A percentile compares a stretch with the other conserved stretches of the same genome.
Evolutionary conservation across 2,329 filamentous ascomycete genomes (phyloP).

Genomic region (Xylariomycetidae sp.): DNA sequence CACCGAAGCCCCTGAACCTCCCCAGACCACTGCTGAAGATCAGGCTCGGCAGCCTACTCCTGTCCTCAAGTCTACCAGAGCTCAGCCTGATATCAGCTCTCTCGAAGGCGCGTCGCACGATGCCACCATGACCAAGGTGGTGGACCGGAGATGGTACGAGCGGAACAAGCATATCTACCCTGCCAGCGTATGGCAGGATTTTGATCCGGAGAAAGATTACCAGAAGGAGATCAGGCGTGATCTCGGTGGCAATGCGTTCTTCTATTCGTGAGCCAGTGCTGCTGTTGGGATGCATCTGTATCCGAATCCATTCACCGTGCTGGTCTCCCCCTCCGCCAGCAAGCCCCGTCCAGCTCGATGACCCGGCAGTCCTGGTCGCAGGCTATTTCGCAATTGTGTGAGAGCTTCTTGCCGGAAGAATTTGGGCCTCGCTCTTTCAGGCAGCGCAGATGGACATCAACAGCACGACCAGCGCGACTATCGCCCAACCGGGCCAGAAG

Average conservation of each 20-base stretch:
- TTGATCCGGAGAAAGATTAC: slow-evolving; percentile 86
- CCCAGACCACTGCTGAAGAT: slow-evolving; percentile 8
- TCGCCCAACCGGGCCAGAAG: slow-evolving; percentile 53
- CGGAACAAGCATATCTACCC: slow-evolving; percentile 98
- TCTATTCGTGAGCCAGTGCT: slow-evolving; percentile 55
- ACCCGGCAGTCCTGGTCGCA: too few species aligned
- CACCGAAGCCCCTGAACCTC: slow-evolving; percentile 36
- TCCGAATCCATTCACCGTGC: too few species aligned
- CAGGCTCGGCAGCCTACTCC: slow-evolving; percentile 31
- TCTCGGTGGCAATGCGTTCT: slow-evolving; percentile 85
- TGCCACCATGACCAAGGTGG: slow-evolving; percentile 79
- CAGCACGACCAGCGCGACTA: slow-evolving; percentile 34
- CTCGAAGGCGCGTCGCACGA: slow-evolving; percentile 76
- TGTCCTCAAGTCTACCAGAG: slow-evolving; percentile 30
- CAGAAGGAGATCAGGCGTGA: slow-evolving; percentile 72
- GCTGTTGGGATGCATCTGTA: too few species aligned
- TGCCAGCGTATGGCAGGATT: slow-evolving; percentile 91
- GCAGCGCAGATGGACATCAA: slow-evolving; percentile 31
- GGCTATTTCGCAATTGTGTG: too few species aligned
- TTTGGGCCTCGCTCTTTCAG: slow-evolving; percentile 8
- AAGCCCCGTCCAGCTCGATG: too few species aligned
- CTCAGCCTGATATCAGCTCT: slow-evolving; percentile 42
- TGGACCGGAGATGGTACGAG: slow-evolving; percentile 95
- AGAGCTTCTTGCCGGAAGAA: too few species aligned
- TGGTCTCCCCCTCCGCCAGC: too few species aligned